A percentile compares a stretch with the other conserved stretches of the same genome.
Conservation (phyloP, 164 flowering plant genomes). For the Nymphaea thermarum region DNA sequence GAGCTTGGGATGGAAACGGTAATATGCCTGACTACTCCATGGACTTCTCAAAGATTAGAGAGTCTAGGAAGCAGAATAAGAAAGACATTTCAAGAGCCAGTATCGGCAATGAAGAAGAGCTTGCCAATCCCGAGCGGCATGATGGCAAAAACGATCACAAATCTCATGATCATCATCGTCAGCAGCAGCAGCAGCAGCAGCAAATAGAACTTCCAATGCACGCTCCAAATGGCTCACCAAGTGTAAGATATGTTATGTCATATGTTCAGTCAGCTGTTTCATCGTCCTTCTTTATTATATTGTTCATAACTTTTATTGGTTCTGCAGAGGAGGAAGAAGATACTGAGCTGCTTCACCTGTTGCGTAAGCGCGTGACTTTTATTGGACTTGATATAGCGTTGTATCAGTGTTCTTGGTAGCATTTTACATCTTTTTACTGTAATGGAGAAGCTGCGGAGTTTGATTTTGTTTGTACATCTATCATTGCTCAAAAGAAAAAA, state of each 20-base stretch:
- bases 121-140: slow-evolving; percentile 21
- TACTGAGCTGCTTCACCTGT: slow-evolving; percentile 70
- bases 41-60: slow-evolving; percentile 88
- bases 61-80: slow-evolving; percentile 89
- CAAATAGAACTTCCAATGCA: not conserved
- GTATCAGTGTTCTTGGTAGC: not conserved
- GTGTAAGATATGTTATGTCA: not conserved
- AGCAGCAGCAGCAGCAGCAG: not conserved
- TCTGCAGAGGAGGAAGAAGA: slow-evolving; percentile 42
- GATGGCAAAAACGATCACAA: slow-evolving; percentile 3
- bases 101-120: slow-evolving; percentile 84
- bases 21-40: slow-evolving; percentile 73
- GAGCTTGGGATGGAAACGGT: slow-evolving; percentile 91
- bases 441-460: too few relatives aligned
- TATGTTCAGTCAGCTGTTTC: not conserved
- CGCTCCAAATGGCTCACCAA: not conserved
- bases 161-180: not conserved
- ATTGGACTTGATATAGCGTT: not conserved
- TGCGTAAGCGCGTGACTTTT: slow-evolving; percentile 22
- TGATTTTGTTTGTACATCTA: too few relatives aligned
- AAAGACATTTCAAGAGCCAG: slow-evolving; percentile 71
- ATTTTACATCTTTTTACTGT: too few relatives aligned
- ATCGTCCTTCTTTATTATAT: not conserved
- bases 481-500: too few relatives aligned
- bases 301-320: not conserved